These are phyloP conservation scores for Erysiphe pulchra DNA, from an alignment of 2,329 filamentous ascomycete species.

Conservation along the genomic window DNA sequence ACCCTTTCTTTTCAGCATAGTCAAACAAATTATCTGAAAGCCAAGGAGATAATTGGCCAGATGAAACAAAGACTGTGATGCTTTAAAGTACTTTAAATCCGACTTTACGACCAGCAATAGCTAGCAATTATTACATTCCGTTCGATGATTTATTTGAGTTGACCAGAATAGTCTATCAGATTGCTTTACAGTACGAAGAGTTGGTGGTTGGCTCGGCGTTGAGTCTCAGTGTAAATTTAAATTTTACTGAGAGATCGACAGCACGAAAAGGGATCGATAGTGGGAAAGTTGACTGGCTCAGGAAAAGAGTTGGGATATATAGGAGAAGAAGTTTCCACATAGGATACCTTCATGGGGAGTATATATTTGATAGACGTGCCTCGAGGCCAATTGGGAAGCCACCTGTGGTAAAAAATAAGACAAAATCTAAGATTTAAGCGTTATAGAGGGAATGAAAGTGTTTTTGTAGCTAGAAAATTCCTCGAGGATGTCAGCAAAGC, in stretches of 20 bases:
- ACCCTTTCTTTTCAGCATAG: not conserved
- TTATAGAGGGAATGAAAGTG: no score
- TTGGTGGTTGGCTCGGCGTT: not conserved
- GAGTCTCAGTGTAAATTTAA: not conserved
- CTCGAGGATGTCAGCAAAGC: no score
- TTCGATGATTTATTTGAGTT: not conserved
- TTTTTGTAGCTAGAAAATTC: no score
- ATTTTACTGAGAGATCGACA: not conserved
- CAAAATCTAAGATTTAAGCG: no score
- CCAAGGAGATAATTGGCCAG: not conserved
- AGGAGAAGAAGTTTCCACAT: not conserved
- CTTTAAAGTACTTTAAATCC: not conserved
- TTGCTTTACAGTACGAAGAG: not conserved
- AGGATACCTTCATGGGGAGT: not conserved
- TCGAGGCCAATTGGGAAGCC: not conserved
- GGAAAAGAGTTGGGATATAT: not conserved
- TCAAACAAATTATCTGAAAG: not conserved
- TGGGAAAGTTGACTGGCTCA: not conserved
- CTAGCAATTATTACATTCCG: not conserved
- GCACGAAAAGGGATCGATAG: not conserved
- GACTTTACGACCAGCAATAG: not conserved
- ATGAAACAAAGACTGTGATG: not conserved
- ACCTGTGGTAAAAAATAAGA: no score
- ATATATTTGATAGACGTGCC: not conserved
- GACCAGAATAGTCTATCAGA: not conserved